A percentile compares a stretch with the other conserved stretches of the same genome.
Conservation (phyloP, 441 rosid species). For the Mallotus japonicus region DNA sequence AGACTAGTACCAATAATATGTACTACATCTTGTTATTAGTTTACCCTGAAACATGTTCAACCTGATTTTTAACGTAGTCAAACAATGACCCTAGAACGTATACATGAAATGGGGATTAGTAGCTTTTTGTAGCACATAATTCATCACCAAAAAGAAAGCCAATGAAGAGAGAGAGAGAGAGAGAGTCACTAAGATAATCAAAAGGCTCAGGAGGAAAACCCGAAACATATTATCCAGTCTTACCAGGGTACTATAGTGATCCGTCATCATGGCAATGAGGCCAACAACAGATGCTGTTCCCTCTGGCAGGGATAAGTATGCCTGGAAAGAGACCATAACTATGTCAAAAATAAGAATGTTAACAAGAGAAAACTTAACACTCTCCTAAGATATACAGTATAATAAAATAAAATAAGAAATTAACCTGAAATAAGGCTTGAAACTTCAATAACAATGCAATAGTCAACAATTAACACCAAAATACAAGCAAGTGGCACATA, state of each 20-base stretch:
- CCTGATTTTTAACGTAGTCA: neutral
- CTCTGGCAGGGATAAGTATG: slow-evolving; percentile 91
- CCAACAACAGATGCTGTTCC: slow-evolving; percentile 93
- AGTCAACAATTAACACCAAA: neutral
- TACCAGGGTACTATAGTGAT: slow-evolving; percentile 86
- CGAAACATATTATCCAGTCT: slow-evolving; percentile 26
- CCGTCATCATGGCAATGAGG: slow-evolving; percentile 97
- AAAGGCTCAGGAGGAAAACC: slow-evolving; percentile 5
- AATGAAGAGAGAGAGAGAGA: neutral
- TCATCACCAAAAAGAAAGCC: neutral
- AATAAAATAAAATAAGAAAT: neutral
- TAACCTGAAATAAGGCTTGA: neutral
- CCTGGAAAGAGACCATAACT: slow-evolving; percentile 46
- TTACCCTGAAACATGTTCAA: neutral
- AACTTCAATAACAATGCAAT: neutral
- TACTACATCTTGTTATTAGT: neutral
- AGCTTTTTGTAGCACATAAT: neutral
- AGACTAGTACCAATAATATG: neutral
- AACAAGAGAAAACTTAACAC: neutral
- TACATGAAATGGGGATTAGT: neutral
- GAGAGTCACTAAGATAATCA: neutral
- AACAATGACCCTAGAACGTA: neutral
- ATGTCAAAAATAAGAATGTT: neutral
- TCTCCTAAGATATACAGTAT: neutral
- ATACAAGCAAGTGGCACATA: neutral